Percentiles rank a stretch among this genome's conserved stretches.
These are phyloP conservation scores for Haplosporangium sp. DNA, from an alignment of 371 early-diverging fungal genomes.

Conservation along the genomic window DNA sequence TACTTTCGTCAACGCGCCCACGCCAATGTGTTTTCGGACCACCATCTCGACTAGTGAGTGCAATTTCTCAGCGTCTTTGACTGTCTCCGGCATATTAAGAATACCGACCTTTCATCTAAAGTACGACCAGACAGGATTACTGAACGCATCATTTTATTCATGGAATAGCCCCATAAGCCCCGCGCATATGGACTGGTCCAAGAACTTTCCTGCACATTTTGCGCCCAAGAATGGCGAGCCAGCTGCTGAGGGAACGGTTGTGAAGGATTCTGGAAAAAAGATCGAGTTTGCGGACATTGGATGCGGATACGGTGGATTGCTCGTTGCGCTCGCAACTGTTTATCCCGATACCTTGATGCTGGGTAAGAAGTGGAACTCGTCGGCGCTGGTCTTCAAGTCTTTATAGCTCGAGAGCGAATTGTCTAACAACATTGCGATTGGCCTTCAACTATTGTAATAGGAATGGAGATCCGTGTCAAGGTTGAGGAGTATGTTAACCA, in stretches of 20 bases:
- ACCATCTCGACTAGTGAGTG: conserved; percentile 89
- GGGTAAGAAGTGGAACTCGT: conserved; percentile 63
- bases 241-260: conserved; percentile 48
- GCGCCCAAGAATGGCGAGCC: conserved; percentile 59
- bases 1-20: conserved; percentile 98
- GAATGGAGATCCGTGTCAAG: conserved; percentile 99
- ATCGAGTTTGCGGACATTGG: conserved; percentile 99
- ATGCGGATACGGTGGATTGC: conserved; percentile 99
- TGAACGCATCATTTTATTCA: too few species aligned
- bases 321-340: conserved; percentile 89
- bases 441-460: conserved; percentile 30
- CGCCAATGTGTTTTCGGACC: conserved; percentile 98
- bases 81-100: too few species aligned
- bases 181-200: conserved; percentile 88
- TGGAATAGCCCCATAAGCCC: conserved; percentile 85
- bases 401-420: too few species aligned
- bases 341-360: conserved; percentile 93
- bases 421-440: too few species aligned
- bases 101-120: neutral
- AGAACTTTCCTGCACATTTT: conserved; percentile 85
- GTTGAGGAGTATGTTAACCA: conserved; percentile 95
- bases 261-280: conserved; percentile 55
- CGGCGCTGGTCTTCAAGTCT: too few species aligned
- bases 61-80: too few species aligned
- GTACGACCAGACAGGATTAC: neutral